These are phyloP conservation scores for Malassezia furfur DNA, from an alignment of 1,284 basidiomycete species.

Conservation along the genomic window DNA sequence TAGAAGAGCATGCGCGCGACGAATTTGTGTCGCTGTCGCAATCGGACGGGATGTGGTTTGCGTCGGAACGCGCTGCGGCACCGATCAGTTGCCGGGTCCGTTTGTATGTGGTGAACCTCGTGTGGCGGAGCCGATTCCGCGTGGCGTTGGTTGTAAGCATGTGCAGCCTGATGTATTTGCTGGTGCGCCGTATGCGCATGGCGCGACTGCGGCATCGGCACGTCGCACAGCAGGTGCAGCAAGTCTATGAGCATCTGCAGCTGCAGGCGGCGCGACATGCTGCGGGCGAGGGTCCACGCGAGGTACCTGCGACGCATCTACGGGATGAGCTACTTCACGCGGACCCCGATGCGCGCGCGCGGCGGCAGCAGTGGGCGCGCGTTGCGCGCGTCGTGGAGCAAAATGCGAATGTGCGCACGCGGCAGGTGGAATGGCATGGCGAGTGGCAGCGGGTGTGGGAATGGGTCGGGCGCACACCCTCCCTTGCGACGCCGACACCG, in stretches of 20 bases:
- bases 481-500: background rate
- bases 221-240: constrained; percentile 19
- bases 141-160: background rate
- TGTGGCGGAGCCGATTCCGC: constrained; percentile 8
- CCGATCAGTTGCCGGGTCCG: constrained; percentile 13
- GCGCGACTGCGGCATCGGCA: constrained; percentile 13
- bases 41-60: background rate
- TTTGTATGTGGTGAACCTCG: constrained; percentile 3
- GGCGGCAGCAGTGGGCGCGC: constrained; percentile 69
- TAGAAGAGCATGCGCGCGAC: constrained; percentile 12
- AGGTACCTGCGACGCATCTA: constrained; percentile 57
- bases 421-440: constrained; percentile 74
- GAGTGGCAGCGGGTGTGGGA: constrained; percentile 57
- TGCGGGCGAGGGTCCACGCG: background rate
- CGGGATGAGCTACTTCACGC: constrained; percentile 78
- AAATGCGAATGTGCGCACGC: constrained; percentile 84
- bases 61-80: constrained; percentile 1
- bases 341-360: constrained; percentile 62
- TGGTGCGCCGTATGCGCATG: constrained; percentile 15
- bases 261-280: constrained; percentile 21
- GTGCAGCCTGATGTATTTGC: background rate
- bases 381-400: constrained; percentile 81
- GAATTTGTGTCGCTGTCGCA: background rate
- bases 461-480: constrained; percentile 48
- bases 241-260: constrained; percentile 24